Evolutionary conservation across 768 basidiomycete genomes (phyloP).

Genomic region (Mycena rosella): DNA sequence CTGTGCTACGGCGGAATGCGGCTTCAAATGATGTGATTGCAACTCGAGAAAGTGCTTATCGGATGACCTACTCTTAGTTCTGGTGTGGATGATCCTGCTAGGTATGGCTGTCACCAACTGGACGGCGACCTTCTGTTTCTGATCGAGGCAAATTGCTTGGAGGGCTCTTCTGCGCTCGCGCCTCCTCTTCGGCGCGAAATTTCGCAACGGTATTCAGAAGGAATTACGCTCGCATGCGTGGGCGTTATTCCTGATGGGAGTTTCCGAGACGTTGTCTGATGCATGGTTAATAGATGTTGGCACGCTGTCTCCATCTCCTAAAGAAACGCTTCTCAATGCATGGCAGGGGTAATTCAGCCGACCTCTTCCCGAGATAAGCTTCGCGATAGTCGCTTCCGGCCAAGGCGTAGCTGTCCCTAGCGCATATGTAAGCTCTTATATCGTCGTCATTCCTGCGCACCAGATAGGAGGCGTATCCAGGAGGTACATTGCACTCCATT

Average conservation of each 20-base stretch:
- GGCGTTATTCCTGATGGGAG: conserved; percentile 7
- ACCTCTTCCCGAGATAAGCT: conserved; percentile 29
- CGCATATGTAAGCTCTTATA: background rate
- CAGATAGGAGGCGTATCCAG: conserved; percentile 8
- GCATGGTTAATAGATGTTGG: conserved; percentile 28
- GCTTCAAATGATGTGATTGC: background rate
- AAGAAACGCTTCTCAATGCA: background rate
- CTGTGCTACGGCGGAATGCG: background rate
- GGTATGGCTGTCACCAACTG: background rate
- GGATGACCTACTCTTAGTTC: background rate
- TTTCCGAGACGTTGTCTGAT: background rate
- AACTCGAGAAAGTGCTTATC: background rate
- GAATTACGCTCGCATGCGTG: background rate
- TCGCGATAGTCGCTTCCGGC: background rate
- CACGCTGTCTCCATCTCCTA: conserved; percentile 16
- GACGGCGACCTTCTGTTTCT: conserved; percentile 5
- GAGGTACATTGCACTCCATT: conserved; percentile 10
- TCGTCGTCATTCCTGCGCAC: background rate
- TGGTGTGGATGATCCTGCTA: background rate
- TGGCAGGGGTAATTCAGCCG: conserved; percentile 32
- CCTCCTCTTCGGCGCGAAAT: conserved; percentile 5
- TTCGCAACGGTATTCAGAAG: background rate
- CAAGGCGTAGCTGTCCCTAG: conserved; percentile 3
- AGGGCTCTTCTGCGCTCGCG: background rate
- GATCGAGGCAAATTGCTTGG: background rate